Evolutionary conservation across 192 early-diverging fungal species (phyloP).

Genomic region (Backusella luteola): DNA sequence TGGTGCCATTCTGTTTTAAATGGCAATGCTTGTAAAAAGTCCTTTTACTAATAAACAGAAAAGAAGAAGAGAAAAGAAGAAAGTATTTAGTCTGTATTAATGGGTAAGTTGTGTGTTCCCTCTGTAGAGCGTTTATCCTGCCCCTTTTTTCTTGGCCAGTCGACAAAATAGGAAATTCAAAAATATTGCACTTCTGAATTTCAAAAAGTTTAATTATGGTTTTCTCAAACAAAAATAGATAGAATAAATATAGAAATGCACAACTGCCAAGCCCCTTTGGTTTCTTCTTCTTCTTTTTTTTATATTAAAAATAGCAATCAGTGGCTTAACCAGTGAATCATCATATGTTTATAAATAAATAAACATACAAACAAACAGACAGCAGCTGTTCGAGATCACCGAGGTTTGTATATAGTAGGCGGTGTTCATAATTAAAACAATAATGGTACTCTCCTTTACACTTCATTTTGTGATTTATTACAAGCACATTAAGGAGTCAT

Average conservation of each 20-base stretch:
- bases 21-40: no score
- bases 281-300: background rate
- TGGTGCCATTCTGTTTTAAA: constrained; percentile 24
- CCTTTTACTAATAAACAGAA: background rate
- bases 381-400: no score
- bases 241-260: background rate
- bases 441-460: no score
- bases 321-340: background rate
- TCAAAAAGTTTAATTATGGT: background rate
- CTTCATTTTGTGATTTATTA: no score
- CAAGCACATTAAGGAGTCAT: no score
- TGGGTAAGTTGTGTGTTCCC: background rate
- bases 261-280: background rate
- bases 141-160: constrained; percentile 1
- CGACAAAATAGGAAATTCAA: background rate
- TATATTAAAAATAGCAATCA: background rate
- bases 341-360: background rate
- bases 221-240: background rate
- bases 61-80: background rate
- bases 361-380: no score
- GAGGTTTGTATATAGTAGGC: no score
- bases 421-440: no score
- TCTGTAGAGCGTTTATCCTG: background rate
- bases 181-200: background rate
- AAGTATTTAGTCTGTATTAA: background rate